Evolutionary conservation across 495 filamentous ascomycete genomes (phyloP).

Genomic region (Platismatia glauca): DNA sequence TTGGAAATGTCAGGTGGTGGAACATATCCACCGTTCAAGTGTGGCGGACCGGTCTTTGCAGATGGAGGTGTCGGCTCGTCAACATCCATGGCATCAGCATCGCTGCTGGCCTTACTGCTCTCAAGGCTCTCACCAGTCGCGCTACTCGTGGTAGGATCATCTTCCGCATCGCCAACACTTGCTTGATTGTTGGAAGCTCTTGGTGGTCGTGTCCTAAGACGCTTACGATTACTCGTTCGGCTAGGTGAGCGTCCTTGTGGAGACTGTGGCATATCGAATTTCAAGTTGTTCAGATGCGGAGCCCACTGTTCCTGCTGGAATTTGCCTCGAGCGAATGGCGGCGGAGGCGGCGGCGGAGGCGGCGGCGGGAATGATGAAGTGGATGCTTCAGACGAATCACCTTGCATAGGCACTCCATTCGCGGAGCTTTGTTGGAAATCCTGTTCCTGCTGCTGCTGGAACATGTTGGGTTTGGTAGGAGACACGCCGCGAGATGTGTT

Average conservation of each 20-base stretch:
- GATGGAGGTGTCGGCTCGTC: slow-evolving; percentile 26
- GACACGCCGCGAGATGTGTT: slow-evolving; percentile 31
- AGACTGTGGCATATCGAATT: slow-evolving; percentile 43
- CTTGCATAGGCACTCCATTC: background rate
- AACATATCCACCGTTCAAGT: background rate
- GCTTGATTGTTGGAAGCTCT: slow-evolving; percentile 35
- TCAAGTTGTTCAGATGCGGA: slow-evolving; percentile 52
- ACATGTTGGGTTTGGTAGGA: slow-evolving; percentile 27
- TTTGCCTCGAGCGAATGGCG: slow-evolving; percentile 34
- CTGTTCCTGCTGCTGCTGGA: slow-evolving; percentile 11
- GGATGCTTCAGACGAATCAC: slow-evolving; percentile 20
- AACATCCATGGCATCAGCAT: slow-evolving; percentile 40
- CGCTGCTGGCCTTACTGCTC: slow-evolving; percentile 18
- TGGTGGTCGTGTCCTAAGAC: slow-evolving; percentile 31
- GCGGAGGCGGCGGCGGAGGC: slow-evolving; percentile 23
- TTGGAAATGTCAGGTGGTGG: background rate
- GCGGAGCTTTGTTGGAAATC: slow-evolving; percentile 12
- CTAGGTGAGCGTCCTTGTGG: slow-evolving; percentile 31
- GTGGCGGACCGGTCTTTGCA: background rate
- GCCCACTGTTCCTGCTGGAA: slow-evolving; percentile 62
- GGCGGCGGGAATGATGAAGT: slow-evolving; percentile 19
- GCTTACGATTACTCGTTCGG: slow-evolving; percentile 26
- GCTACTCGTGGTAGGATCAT: slow-evolving; percentile 13
- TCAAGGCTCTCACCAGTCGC: slow-evolving; percentile 14
- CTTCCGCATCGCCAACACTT: slow-evolving; percentile 36